Conservation (phyloP, 371 early-diverging fungal species). For the Sporodiniella umbellata region DNA sequence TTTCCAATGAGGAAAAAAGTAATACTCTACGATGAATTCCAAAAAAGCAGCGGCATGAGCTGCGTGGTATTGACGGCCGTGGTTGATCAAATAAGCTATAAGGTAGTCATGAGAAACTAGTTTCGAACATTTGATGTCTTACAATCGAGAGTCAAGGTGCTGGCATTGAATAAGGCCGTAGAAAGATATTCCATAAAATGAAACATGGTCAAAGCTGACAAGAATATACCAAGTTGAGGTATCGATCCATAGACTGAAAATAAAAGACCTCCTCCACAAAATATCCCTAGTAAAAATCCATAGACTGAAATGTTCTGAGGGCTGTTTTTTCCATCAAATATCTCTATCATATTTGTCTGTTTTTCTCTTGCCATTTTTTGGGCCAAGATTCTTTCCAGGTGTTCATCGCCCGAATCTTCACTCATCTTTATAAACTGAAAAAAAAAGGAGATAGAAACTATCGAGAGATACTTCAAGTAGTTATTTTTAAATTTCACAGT, state of each 20-base stretch:
- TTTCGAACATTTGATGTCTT: slow-evolving; percentile 14
- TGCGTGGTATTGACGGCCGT: slow-evolving; percentile 68
- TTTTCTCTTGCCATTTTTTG: not conserved
- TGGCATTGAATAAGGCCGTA: slow-evolving; percentile 70
- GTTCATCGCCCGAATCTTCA: not conserved
- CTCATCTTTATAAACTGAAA: not conserved
- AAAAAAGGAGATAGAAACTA: not conserved
- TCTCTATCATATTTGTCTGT: slow-evolving; percentile 17
- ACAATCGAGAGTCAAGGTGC: slow-evolving; percentile 63
- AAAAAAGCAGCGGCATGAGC: slow-evolving; percentile 66
- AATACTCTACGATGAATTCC: slow-evolving; percentile 70
- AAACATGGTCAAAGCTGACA: slow-evolving; percentile 63
- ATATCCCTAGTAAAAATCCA: slow-evolving; percentile 59
- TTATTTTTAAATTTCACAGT: too few species aligned
- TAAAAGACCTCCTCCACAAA: slow-evolving; percentile 55
- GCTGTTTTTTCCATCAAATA: slow-evolving; percentile 67
- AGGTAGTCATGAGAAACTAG: not conserved
- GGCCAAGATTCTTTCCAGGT: not conserved
- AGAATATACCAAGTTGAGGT: slow-evolving; percentile 63
- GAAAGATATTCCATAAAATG: slow-evolving; percentile 79
- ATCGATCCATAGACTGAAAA: slow-evolving; percentile 26
- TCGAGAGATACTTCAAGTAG: too few species aligned
- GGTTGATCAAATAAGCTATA: slow-evolving; percentile 75
- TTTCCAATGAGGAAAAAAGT: slow-evolving; percentile 63
- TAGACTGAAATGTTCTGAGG: slow-evolving; percentile 74